Evolutionary conservation across 495 filamentous ascomycete species (phyloP).

Genomic region (Aspergillus bridgeri): DNA sequence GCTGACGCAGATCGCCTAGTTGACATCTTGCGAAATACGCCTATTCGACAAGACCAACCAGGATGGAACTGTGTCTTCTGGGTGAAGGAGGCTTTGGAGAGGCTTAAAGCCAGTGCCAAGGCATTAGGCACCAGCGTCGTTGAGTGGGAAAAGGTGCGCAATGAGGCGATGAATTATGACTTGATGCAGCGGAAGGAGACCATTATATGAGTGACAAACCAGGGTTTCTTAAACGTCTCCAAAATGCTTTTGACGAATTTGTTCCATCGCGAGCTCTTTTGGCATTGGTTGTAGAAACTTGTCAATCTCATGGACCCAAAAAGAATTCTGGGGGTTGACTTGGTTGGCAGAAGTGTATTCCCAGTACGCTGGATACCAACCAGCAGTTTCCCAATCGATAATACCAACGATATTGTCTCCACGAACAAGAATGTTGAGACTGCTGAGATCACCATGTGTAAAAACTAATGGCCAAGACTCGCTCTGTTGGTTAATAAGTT

Average conservation of each 20-base stretch:
- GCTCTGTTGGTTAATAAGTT: constrained; percentile 36
- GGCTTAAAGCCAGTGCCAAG: too few species aligned
- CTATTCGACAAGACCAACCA: constrained; percentile 22
- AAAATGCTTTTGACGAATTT: constrained; percentile 38
- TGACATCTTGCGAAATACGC: too few species aligned
- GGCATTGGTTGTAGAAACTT: constrained; percentile 46
- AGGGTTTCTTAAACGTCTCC: constrained; percentile 26
- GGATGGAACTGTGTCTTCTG: constrained; percentile 43
- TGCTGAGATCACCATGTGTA: constrained; percentile 43
- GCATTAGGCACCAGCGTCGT: constrained; percentile 32
- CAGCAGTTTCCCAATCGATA: constrained; percentile 52
- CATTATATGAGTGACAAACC: constrained; percentile 12
- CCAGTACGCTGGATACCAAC: constrained; percentile 51
- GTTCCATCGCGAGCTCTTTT: constrained; percentile 47
- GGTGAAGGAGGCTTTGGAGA: constrained; percentile 42
- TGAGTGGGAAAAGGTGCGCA: constrained; percentile 34
- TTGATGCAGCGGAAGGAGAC: constrained; percentile 33
- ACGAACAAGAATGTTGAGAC: constrained; percentile 39
- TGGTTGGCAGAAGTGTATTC: constrained; percentile 49
- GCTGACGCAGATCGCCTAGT: constrained; percentile 25
- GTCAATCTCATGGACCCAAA: constrained; percentile 47
- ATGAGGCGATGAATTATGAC: too few species aligned
- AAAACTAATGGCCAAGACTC: constrained; percentile 32
- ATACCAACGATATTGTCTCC: constrained; percentile 44
- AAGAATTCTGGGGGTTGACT: constrained; percentile 46